Conservation (phyloP, 495 filamentous ascomycete genomes). For the Staphylotrichum longicolle region DNA sequence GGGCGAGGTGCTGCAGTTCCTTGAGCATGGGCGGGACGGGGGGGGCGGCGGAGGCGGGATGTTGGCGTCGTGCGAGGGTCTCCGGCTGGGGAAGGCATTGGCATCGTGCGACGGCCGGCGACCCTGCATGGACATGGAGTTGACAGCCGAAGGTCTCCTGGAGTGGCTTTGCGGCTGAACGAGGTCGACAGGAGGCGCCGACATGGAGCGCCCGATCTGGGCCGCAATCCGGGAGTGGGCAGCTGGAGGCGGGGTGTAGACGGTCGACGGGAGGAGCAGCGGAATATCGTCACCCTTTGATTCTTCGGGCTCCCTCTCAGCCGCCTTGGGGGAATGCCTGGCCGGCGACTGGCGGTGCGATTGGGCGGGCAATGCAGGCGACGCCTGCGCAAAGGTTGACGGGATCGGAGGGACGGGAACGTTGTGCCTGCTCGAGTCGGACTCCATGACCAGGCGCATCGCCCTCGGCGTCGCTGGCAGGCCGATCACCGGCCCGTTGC, state of each 20-base stretch:
- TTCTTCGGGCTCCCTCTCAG: constrained; percentile 25
- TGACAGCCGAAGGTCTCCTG: constrained; percentile 15
- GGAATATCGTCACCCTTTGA: constrained; percentile 20
- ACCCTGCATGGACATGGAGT: constrained; percentile 23
- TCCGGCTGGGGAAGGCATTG: constrained; percentile 17
- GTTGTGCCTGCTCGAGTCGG: constrained; percentile 52
- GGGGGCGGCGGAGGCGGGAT: constrained; percentile 52
- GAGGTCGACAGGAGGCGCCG: constrained; percentile 64
- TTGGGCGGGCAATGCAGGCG: constrained; percentile 20
- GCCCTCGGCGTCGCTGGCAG: constrained; percentile 81
- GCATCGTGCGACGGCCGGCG: constrained; percentile 34
- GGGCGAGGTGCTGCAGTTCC: constrained; percentile 80
- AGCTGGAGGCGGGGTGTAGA: constrained; percentile 58
- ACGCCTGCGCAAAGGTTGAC: constrained; percentile 43
- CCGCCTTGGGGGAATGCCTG: constrained; percentile 17
- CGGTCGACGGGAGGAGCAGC: constrained; percentile 57
- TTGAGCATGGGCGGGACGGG: constrained; percentile 63
- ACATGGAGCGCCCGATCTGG: constrained; percentile 65
- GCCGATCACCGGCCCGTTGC: constrained; percentile 55
- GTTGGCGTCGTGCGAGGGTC: constrained; percentile 56
- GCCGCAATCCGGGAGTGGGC: constrained; percentile 23
- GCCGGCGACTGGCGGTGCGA: constrained; percentile 22
- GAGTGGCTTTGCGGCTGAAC: constrained; percentile 25
- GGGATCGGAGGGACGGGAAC: constrained; percentile 68
- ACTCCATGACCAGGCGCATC: constrained; percentile 74